Percentiles rank a stretch among this genome's conserved stretches.
Evolutionary conservation across 768 basidiomycete species (phyloP).

Genomic region (Stropharia rugosoannulata): DNA sequence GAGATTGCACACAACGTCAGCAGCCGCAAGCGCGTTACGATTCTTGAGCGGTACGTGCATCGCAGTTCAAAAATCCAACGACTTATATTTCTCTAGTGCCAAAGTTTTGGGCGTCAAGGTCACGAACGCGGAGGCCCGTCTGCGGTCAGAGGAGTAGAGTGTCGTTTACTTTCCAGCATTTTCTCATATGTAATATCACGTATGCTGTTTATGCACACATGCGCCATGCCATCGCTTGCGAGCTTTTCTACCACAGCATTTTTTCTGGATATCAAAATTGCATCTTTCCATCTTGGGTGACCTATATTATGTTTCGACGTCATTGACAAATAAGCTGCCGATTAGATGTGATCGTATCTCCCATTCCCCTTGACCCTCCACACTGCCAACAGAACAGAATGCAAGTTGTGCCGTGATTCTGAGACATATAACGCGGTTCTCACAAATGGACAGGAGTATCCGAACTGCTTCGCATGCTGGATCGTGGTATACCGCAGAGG

Average conservation of each 20-base stretch:
- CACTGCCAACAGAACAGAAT: constrained; percentile 6
- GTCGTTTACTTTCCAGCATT: constrained; percentile 36
- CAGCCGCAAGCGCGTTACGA: constrained; percentile 89
- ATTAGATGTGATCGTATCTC: too few species aligned
- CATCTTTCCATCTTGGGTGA: neutral
- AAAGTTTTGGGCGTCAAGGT: constrained; percentile 90
- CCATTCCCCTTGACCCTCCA: too few species aligned
- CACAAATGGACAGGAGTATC: constrained; percentile 13
- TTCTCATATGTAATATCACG: constrained; percentile 50
- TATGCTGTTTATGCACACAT: constrained; percentile 55
- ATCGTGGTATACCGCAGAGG: constrained; percentile 81
- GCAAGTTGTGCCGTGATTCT: constrained; percentile 12
- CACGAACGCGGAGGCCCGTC: constrained; percentile 87
- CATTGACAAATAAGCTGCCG: too few species aligned
- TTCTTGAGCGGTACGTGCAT: constrained; percentile 74
- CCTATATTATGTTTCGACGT: neutral
- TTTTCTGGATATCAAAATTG: constrained; percentile 3
- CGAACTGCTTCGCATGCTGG: constrained; percentile 82
- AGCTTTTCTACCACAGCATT: constrained; percentile 9
- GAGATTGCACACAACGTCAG: constrained; percentile 97
- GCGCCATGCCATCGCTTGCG: constrained; percentile 31
- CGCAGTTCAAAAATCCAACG: neutral
- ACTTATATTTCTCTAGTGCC: constrained; percentile 47
- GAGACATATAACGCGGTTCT: neutral
- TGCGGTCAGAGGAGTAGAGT: constrained; percentile 90